Conservation (phyloP, 208 protist genomes). For the Crithidia acanthocephali region DNA sequence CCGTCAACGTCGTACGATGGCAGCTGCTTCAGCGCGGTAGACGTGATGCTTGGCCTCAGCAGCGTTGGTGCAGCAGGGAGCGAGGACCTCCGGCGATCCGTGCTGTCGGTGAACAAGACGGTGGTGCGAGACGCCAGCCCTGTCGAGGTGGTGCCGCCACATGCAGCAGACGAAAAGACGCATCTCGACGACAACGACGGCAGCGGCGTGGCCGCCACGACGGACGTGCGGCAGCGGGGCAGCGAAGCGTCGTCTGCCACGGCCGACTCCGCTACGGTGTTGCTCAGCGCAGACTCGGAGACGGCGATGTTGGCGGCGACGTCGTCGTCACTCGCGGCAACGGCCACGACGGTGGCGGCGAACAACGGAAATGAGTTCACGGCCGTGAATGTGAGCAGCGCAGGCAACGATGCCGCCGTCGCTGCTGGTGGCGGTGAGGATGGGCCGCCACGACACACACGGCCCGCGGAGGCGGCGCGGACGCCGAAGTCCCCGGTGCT, state of each 20-base stretch:
- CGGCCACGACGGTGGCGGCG: neutral
- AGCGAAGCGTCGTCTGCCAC: neutral
- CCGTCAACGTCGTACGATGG: neutral
- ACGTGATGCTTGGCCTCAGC: neutral
- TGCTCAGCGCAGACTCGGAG: conserved; percentile 1
- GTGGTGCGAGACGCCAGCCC: neutral
- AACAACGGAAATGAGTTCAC: neutral
- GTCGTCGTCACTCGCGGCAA: neutral
- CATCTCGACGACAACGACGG: neutral
- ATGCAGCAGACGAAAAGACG: too few relatives aligned
- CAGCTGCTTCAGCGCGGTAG: neutral
- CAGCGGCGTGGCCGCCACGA: neutral
- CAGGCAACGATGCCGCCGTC: neutral
- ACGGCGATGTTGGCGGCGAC: conserved; percentile 1
- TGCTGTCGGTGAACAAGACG: neutral
- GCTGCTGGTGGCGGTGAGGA: too few relatives aligned
- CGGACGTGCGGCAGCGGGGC: neutral
- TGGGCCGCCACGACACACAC: too few relatives aligned
- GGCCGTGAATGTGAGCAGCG: neutral
- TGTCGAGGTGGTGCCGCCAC: neutral
- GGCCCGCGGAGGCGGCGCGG: neutral
- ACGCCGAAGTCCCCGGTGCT: neutral
- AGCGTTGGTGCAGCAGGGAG: neutral
- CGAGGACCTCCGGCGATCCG: neutral
- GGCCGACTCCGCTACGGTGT: conserved; percentile 6